phyloP scores from a whole-genome alignment of 192 early-diverging fungal genomes.

The Funneliformis mosseae region DNA sequence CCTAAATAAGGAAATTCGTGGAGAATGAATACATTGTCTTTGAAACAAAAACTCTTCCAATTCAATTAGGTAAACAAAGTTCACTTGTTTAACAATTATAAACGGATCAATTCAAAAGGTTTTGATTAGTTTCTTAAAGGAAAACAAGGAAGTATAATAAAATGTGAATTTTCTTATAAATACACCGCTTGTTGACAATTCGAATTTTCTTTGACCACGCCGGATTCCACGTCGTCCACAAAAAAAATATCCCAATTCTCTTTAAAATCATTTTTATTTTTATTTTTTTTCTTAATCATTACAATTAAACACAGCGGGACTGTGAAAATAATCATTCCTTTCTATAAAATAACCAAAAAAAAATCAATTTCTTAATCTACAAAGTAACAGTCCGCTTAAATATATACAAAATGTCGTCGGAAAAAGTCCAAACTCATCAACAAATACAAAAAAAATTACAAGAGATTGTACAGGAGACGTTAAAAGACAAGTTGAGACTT shows the following conservation, averaged over 20 bases:
- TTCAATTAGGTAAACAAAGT: too few species aligned
- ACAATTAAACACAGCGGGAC: constrained; percentile 18
- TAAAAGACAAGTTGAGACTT: not conserved
- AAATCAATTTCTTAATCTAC: not conserved
- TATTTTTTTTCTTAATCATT: too few species aligned
- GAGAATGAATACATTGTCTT: too few species aligned
- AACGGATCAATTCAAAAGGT: too few species aligned
- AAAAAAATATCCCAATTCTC: not conserved
- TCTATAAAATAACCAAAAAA: not conserved
- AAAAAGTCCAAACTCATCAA: not conserved
- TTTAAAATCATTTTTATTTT: not conserved
- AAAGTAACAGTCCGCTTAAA: not conserved
- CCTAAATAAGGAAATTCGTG: too few species aligned
- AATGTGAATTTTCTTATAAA: not conserved
- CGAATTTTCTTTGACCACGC: too few species aligned
- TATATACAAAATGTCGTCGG: too few species aligned
- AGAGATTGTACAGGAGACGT: not conserved
- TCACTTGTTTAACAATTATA: too few species aligned
- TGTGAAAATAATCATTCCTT: not conserved
- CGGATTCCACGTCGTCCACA: not conserved
- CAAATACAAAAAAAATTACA: too few species aligned
- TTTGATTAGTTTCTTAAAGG: too few species aligned
- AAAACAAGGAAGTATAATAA: too few species aligned
- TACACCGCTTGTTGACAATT: not conserved
- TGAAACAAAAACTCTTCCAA: too few species aligned